Conservation (phyloP, 257 asterid species). For the Solanum pimpinellifolium region DNA sequence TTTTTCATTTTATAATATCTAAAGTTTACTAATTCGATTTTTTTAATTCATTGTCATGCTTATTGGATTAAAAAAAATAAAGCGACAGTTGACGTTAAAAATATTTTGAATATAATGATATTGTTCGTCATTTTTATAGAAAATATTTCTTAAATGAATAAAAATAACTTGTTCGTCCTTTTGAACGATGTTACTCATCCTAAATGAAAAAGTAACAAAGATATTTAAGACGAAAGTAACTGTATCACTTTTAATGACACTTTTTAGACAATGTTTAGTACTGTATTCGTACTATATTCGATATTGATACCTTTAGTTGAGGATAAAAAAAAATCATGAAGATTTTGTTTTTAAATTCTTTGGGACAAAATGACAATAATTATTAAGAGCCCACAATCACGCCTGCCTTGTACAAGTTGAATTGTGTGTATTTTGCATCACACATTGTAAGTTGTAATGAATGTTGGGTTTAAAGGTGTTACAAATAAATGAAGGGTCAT, state of each 20-base stretch:
- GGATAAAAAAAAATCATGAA: not conserved
- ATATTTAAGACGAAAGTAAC: too few species aligned
- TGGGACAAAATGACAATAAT: not conserved
- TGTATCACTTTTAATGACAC: fast-evolving
- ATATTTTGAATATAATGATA: too few species aligned
- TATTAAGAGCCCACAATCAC: not conserved
- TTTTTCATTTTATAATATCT: not conserved
- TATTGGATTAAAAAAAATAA: not conserved
- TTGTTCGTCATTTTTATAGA: too few species aligned
- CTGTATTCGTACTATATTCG: too few species aligned
- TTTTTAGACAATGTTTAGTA: too few species aligned
- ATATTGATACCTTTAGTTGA: not conserved
- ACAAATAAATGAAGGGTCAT: fast-evolving
- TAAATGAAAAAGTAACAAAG: too few species aligned
- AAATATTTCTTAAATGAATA: too few species aligned
- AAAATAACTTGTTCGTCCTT: too few species aligned
- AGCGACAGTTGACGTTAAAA: fast-evolving
- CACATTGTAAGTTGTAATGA: not conserved
- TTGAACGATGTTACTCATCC: fast-evolving
- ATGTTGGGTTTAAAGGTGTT: too few species aligned
- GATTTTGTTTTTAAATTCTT: not conserved
- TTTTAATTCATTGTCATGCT: not conserved
- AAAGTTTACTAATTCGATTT: not conserved
- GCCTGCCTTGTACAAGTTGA: not conserved
- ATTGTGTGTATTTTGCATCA: not conserved